phyloP scores from a whole-genome alignment of 1,284 basidiomycete species.

The Jaminaea rosea region DNA sequence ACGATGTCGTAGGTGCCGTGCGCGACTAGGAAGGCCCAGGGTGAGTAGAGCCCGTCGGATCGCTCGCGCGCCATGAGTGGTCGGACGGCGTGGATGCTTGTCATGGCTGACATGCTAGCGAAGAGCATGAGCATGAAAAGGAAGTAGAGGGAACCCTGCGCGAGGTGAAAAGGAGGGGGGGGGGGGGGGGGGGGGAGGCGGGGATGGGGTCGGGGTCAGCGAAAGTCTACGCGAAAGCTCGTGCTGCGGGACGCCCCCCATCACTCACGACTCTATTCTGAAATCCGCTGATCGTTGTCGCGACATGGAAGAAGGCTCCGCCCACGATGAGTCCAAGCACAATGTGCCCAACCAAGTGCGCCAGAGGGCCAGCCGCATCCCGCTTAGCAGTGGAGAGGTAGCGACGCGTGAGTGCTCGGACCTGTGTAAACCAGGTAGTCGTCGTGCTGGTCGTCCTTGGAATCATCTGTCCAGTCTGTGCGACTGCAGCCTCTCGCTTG shows the following conservation, averaged over 20 bases:
- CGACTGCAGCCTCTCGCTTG: too few relatives aligned
- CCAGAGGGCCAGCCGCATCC: conserved; percentile 21
- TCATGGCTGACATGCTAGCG: conserved; percentile 19
- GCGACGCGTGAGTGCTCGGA: conserved; percentile 16
- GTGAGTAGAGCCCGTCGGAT: conserved; percentile 24
- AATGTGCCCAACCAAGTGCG: conserved; percentile 22
- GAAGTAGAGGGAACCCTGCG: conserved; percentile 38
- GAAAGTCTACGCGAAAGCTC: too few relatives aligned
- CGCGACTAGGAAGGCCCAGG: conserved; percentile 24
- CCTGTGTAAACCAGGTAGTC: conserved; percentile 28
- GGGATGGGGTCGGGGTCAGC: too few relatives aligned
- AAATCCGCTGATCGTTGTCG: conserved; percentile 24
- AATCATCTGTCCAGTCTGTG: too few relatives aligned
- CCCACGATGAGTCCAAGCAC: conserved; percentile 27
- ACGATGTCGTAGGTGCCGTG: conserved; percentile 25
- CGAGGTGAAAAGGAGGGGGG: too few relatives aligned
- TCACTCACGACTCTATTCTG: conserved; percentile 35
- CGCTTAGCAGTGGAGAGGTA: conserved; percentile 20
- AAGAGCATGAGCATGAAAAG: conserved; percentile 27
- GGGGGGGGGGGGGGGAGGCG: too few relatives aligned
- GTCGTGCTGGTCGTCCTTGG: conserved; percentile 9
- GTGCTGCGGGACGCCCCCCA: too few relatives aligned
- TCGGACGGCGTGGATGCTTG: conserved; percentile 13
- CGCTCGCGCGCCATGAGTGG: conserved; percentile 36
- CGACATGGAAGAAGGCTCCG: conserved; percentile 33